These are phyloP conservation scores for Pseudocercospora fuligena DNA, from an alignment of 2,329 filamentous ascomycete species.

Conservation along the genomic window DNA sequence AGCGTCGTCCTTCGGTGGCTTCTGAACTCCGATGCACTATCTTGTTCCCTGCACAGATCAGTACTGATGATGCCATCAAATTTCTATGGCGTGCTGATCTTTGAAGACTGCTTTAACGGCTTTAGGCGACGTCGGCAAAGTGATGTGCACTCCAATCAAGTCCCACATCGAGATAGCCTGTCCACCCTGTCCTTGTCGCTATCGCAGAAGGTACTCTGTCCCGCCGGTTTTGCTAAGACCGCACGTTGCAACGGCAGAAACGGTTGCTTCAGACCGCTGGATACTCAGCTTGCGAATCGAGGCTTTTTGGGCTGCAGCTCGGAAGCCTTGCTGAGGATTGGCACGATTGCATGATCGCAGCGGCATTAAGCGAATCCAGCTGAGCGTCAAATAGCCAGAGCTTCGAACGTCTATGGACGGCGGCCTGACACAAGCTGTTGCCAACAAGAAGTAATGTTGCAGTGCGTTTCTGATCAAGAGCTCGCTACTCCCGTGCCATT, in stretches of 20 bases:
- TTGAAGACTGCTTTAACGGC: neutral
- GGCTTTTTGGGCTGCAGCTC: neutral
- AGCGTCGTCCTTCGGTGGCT: neutral
- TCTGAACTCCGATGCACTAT: constrained; percentile 1
- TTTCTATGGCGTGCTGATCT: constrained; percentile 1
- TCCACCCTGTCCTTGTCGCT: neutral
- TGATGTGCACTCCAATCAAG: neutral
- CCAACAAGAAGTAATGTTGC: neutral
- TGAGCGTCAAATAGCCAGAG: neutral
- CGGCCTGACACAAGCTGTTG: neutral
- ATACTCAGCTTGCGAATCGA: constrained; percentile 2
- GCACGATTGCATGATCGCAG: neutral
- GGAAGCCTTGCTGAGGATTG: neutral
- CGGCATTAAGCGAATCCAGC: neutral
- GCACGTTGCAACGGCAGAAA: neutral
- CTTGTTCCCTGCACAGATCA: constrained; percentile 5
- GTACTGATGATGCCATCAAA: constrained; percentile 11
- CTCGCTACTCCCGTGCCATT: neutral
- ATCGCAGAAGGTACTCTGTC: neutral
- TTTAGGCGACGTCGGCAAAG: neutral
- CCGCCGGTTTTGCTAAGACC: neutral
- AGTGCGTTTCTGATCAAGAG: neutral
- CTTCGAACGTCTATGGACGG: neutral
- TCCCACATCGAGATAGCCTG: neutral
- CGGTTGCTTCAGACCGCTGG: neutral